Evolutionary conservation across 2,329 filamentous ascomycete genomes (phyloP).

Genomic region (Verticillium tricorpus): DNA sequence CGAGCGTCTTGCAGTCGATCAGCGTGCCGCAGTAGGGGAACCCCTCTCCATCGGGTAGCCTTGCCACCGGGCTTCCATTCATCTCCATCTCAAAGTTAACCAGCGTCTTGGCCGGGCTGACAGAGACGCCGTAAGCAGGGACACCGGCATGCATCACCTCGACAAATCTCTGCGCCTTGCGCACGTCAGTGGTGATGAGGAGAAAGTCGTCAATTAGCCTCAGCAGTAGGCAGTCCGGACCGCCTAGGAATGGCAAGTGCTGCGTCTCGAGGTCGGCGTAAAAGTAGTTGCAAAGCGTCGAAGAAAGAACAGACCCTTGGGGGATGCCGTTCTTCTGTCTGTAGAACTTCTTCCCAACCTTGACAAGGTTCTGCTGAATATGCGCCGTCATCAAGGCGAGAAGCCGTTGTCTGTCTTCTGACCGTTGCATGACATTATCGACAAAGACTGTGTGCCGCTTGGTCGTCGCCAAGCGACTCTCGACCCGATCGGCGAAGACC

Average conservation of each 20-base stretch:
- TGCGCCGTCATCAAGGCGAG: conserved; percentile 72
- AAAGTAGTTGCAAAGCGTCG: conserved; percentile 88
- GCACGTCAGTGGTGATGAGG: conserved; percentile 68
- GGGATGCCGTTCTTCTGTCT: conserved; percentile 86
- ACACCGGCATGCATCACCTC: conserved; percentile 75
- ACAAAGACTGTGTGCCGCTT: conserved; percentile 74
- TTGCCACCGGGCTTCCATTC: conserved; percentile 45
- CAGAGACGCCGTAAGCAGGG: conserved; percentile 72
- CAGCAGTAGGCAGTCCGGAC: conserved; percentile 61
- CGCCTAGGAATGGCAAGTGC: conserved; percentile 61
- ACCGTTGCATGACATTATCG: conserved; percentile 57
- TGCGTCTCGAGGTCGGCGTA: conserved; percentile 80
- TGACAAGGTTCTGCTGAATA: conserved; percentile 79
- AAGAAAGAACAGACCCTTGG: conserved; percentile 86
- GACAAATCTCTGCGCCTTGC: conserved; percentile 69
- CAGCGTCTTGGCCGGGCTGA: conserved; percentile 75
- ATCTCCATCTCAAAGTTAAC: conserved; percentile 73
- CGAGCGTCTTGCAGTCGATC: conserved; percentile 71
- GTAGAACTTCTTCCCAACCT: conserved; percentile 83
- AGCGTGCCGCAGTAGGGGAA: conserved; percentile 88
- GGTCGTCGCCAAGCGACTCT: conserved; percentile 29
- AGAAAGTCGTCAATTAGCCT: conserved; percentile 91
- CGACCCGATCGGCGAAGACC: conserved; percentile 41
- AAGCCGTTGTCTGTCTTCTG: conserved; percentile 54
- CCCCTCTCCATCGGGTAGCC: conserved; percentile 29